These are phyloP conservation scores for Neurospora sp. DNA, from an alignment of 495 filamentous ascomycete species.

Conservation along the genomic window DNA sequence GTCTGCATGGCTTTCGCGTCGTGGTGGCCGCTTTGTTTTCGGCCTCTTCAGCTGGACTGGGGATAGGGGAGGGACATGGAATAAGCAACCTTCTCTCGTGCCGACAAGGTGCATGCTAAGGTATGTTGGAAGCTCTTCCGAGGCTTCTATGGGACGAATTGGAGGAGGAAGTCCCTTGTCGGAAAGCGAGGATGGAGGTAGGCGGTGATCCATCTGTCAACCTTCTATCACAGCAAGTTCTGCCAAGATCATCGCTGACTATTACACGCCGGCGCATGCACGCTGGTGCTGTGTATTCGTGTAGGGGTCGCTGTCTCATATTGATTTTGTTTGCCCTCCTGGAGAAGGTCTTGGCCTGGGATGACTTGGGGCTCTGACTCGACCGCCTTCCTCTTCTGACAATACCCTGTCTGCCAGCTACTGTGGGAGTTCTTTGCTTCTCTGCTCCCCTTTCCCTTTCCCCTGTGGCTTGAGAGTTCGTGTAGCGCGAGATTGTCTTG, in stretches of 20 bases:
- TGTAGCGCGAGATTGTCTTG: neutral
- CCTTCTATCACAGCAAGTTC: neutral
- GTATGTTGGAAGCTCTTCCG: neutral
- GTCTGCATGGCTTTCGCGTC: neutral
- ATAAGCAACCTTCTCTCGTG: neutral
- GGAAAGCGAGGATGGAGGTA: neutral
- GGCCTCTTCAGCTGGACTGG: neutral
- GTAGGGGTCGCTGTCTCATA: neutral
- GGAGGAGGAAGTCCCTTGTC: neutral
- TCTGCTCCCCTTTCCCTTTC: neutral
- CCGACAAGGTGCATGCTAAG: neutral
- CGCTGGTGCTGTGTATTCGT: neutral
- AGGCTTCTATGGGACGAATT: neutral
- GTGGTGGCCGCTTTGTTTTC: neutral
- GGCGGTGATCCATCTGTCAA: neutral
- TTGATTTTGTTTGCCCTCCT: neutral
- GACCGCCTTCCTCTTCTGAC: neutral
- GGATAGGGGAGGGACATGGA: neutral
- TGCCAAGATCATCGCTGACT: neutral
- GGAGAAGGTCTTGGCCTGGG: conserved; percentile 8
- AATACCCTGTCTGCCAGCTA: neutral
- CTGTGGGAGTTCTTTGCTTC: neutral
- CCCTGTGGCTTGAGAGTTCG: neutral
- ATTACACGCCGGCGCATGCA: neutral
- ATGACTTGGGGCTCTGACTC: neutral